phyloP scores from a whole-genome alignment of 1,284 basidiomycete species.

The Trichosporon coremiiforme region DNA sequence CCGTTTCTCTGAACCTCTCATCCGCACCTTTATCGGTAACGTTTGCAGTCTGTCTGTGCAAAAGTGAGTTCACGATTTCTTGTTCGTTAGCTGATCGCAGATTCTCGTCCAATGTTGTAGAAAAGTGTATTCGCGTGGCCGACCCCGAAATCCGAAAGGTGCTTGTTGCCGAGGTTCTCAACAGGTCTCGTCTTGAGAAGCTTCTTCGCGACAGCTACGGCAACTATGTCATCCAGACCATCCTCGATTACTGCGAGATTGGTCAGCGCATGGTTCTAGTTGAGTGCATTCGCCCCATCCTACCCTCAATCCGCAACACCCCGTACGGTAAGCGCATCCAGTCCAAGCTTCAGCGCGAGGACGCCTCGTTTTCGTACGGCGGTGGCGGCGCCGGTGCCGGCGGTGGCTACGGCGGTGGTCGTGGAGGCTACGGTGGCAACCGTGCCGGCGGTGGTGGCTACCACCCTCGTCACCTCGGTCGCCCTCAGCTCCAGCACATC shows the following conservation, averaged over 20 bases:
- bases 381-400: slow-evolving; percentile 51
- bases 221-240: slow-evolving; percentile 93
- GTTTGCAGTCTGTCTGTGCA: slow-evolving; percentile 97
- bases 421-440: slow-evolving; percentile 52
- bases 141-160: slow-evolving; percentile 92
- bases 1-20: slow-evolving; percentile 94
- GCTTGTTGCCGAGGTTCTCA: slow-evolving; percentile 92
- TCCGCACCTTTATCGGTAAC: slow-evolving; percentile 96
- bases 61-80: slow-evolving; percentile 75
- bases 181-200: slow-evolving; percentile 92
- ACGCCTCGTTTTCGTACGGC: slow-evolving; percentile 63
- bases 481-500: slow-evolving; percentile 56
- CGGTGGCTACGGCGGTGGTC: slow-evolving; percentile 53
- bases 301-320: slow-evolving; percentile 93
- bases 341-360: slow-evolving; percentile 92
- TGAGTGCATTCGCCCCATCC: slow-evolving; percentile 93
- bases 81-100: slow-evolving; percentile 23
- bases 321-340: slow-evolving; percentile 98
- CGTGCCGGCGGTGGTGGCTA: slow-evolving; percentile 41
- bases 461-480: slow-evolving; percentile 53
- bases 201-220: slow-evolving; percentile 90
- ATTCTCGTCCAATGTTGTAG: slow-evolving; percentile 49
- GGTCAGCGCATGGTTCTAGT: slow-evolving; percentile 78
- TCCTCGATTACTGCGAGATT: slow-evolving; percentile 91
- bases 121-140: slow-evolving; percentile 93